Conservation (phyloP, 164 flowering plant genomes). For the Amborella trichopoda region DNA sequence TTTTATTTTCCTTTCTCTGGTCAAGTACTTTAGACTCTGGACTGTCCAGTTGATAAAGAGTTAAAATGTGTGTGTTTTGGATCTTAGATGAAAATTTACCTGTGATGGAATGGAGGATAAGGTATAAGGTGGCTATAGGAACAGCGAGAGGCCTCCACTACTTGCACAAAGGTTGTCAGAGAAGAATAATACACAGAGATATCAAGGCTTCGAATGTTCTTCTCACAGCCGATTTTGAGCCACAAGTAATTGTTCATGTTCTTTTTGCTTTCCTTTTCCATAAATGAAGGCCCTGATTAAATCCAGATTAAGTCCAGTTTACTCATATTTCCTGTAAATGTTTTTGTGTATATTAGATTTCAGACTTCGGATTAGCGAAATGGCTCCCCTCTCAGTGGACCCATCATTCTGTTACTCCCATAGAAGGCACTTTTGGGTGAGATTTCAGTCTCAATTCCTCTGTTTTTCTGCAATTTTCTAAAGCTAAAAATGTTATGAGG, state of each 20-base stretch:
- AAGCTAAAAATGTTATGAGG: neutral
- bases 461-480: no score
- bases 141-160: constrained; percentile 77
- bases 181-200: constrained; percentile 88
- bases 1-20: no score
- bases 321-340: neutral
- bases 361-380: constrained; percentile 92
- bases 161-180: constrained; percentile 80
- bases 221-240: constrained; percentile 68
- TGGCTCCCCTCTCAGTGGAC: constrained; percentile 97
- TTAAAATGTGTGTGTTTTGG: no score
- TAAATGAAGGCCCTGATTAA: neutral
- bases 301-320: no score
- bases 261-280: neutral
- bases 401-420: constrained; percentile 82
- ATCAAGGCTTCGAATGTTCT: constrained; percentile 82
- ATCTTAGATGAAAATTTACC: constrained; percentile 46
- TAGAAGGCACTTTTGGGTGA: constrained; percentile 97
- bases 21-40: no score
- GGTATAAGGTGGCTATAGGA: constrained; percentile 68
- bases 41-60: no score
- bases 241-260: constrained; percentile 36
- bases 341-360: constrained; percentile 32
- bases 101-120: constrained; percentile 54
- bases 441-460: neutral